These are phyloP conservation scores for Colletotrichum lupini DNA, from an alignment of 2,329 filamentous ascomycete species.

Conservation along the genomic window DNA sequence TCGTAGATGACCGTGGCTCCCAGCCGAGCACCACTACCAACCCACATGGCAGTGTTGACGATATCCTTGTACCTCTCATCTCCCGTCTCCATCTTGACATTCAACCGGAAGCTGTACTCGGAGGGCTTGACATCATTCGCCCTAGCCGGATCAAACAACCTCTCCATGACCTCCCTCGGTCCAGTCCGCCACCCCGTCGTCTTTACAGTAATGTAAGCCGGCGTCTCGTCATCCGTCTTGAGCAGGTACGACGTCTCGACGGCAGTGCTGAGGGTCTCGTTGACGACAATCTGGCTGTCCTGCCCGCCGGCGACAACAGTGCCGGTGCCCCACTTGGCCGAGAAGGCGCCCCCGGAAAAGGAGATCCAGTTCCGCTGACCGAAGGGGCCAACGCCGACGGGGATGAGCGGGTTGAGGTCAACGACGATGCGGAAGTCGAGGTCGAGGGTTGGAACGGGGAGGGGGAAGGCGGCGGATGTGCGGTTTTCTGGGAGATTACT, in stretches of 20 bases:
- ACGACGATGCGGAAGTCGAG: conserved; percentile 64
- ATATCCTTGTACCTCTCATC: conserved; percentile 60
- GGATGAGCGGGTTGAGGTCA: conserved; percentile 54
- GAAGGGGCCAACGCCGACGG: conserved; percentile 52
- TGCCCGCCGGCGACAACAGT: conserved; percentile 54
- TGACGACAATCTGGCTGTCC: conserved; percentile 46
- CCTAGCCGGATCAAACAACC: conserved; percentile 49
- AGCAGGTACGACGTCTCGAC: conserved; percentile 62
- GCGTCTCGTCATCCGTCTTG: conserved; percentile 57
- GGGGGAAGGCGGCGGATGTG: conserved; percentile 53
- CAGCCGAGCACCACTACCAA: conserved; percentile 58
- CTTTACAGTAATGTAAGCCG: conserved; percentile 47
- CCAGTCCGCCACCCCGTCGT: conserved; percentile 60
- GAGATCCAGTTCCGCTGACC: conserved; percentile 61
- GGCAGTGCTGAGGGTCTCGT: conserved; percentile 41
- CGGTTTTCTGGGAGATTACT: conserved; percentile 44
- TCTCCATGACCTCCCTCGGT: conserved; percentile 55
- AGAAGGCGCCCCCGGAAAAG: conserved; percentile 59
- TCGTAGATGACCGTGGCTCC: conserved; percentile 30
- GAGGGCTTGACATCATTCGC: conserved; percentile 53
- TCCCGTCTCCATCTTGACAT: conserved; percentile 60
- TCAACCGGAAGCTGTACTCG: conserved; percentile 60
- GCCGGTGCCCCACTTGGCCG: conserved; percentile 60
- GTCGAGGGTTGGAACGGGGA: conserved; percentile 58
- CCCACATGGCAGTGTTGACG: conserved; percentile 62